Evolutionary conservation across 768 basidiomycete genomes (phyloP), one percentile per base, ranked within the genome.

Genomic region (Coprinellus aureogranulatus): DNA sequence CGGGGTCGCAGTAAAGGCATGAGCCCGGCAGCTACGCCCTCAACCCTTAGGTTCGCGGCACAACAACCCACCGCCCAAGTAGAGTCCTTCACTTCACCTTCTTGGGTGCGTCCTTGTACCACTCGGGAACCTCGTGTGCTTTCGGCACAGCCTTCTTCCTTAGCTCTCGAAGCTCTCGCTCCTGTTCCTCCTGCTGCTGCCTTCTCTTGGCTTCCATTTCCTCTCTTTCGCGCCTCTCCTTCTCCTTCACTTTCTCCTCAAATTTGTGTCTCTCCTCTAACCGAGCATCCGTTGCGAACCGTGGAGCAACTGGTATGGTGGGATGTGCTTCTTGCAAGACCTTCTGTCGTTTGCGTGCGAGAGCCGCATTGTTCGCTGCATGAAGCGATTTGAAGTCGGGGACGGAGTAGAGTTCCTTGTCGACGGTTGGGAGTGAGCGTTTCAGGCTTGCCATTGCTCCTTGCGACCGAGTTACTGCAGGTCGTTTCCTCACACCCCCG

Each of bases 81-180:
- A 53, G 25, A 57, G 41, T 57, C 54, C 59, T 44, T 59, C 49
- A 57, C 59, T 71, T 68, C 68, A 70, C 71, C 67, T 75, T 82
- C 80, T 79, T 89, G 63, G 87, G 87, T 67, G 81, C 83, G 42
- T 80, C 79, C 62, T 81, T 84, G 64, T 91, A 91, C 89, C 89
- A 91, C 61, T 84, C 86, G 11, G 89, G 89, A 25, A 91, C 78
- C 64, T 82, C 82, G 67, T 90, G 78, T 46, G 89, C 89, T 69
- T 77, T 83, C 23, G 87, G 86, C 46, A 91, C 72, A 18, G 86
- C 80, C 61, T 75, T 78, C 75, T 77, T 81, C 67, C 89, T 73
- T 64, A 88, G 59, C 72, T 85, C 87, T 66, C 68, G 77, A 58
- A 88, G 67, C 72, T 83, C 85, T 67, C 68, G 70, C 69, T 83